Conservation (phyloP, 768 basidiomycete species). For the Leccinum fibrillosum region DNA sequence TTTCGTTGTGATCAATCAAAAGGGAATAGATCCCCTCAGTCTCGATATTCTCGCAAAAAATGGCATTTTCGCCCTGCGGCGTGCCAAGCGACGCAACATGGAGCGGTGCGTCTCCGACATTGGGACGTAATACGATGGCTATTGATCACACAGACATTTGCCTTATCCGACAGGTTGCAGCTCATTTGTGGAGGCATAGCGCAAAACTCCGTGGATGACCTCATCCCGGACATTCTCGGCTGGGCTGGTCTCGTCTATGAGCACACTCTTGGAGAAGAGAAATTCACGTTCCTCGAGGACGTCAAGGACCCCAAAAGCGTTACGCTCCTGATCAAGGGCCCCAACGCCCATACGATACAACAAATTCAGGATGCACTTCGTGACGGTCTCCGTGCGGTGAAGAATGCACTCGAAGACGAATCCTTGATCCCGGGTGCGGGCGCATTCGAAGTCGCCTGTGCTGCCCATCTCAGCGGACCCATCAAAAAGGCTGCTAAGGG, state of each 20-base stretch:
- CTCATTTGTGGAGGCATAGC: constrained; percentile 92
- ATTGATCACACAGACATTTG: constrained; percentile 9
- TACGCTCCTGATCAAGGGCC: constrained; percentile 95
- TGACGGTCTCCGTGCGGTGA: constrained; percentile 93
- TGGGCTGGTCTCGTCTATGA: constrained; percentile 99
- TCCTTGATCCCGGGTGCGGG: constrained; percentile 93
- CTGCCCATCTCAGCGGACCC: constrained; percentile 72
- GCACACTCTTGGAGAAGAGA: constrained; percentile 98
- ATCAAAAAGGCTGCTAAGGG: constrained; percentile 90
- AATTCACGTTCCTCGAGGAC: constrained; percentile 96
- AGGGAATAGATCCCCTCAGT: constrained; percentile 97
- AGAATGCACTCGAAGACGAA: constrained; percentile 93
- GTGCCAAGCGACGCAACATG: constrained; percentile 99
- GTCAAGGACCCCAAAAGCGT: constrained; percentile 94
- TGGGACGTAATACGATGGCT: constrained; percentile 32
- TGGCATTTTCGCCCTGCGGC: constrained; percentile 89
- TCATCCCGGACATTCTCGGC: constrained; percentile 86
- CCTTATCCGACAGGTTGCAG: constrained; percentile 60
- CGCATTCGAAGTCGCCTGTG: constrained; percentile 93
- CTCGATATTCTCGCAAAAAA: constrained; percentile 95
- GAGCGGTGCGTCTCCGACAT: constrained; percentile 60
- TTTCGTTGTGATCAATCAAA: constrained; percentile 97
- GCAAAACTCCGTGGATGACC: constrained; percentile 97
- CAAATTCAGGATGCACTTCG: constrained; percentile 98
- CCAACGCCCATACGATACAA: constrained; percentile 92